Evolutionary conservation across 208 protist genomes (phyloP).

Genomic region (Borovskyia barvae): DNA sequence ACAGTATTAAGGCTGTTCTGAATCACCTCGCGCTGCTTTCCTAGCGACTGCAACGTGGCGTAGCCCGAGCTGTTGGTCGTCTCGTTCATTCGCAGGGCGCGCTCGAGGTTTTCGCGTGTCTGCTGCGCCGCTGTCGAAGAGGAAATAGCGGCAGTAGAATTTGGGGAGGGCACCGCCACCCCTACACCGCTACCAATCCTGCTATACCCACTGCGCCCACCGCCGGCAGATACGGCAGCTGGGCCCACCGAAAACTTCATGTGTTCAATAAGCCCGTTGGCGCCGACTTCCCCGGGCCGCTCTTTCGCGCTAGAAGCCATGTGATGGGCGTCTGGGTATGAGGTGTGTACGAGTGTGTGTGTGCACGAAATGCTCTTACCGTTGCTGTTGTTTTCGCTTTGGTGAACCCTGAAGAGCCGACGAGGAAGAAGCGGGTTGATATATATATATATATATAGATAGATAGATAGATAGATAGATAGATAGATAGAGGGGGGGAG

Average conservation of each 20-base stretch:
- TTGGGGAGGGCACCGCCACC: conserved; percentile 5
- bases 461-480: no score
- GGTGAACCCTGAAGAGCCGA: conserved; percentile 3
- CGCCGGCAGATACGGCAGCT: conserved; percentile 1
- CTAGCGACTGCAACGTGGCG: conserved; percentile 61
- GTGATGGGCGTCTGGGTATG: neutral
- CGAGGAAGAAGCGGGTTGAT: conserved; percentile 11
- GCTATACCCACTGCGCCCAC: conserved; percentile 16
- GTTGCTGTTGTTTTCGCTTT: neutral
- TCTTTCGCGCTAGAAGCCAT: neutral
- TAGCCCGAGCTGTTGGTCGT: conserved; percentile 66
- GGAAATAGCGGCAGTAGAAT: neutral
- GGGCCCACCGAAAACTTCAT: conserved; percentile 52
- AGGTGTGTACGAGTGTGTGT: neutral
- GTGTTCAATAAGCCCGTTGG: conserved; percentile 36
- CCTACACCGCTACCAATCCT: conserved; percentile 7
- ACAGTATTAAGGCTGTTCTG: conserved; percentile 51
- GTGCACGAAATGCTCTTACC: neutral
- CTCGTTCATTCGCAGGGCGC: conserved; percentile 60
- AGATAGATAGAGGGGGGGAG: no score
- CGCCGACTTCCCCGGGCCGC: no score
- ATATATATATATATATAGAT: no score
- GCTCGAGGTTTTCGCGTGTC: conserved; percentile 58
- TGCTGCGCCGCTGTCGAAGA: conserved; percentile 26
- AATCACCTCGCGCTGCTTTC: conserved; percentile 70